Evolutionary conservation across 192 early-diverging fungal species (phyloP).

Genomic region (Spizellomyces sp.): DNA sequence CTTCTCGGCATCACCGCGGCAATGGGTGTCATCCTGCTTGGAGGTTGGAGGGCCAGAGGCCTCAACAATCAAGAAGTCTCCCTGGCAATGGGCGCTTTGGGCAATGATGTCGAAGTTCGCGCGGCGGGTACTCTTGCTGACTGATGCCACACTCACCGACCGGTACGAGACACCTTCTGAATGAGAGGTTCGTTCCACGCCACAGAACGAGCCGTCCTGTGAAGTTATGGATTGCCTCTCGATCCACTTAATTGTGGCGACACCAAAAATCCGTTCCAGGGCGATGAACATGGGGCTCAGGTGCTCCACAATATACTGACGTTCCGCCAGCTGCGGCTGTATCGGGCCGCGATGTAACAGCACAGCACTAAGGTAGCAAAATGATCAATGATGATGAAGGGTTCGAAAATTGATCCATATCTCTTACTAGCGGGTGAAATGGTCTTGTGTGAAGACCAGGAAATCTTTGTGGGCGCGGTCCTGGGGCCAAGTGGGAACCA

Average conservation of each 20-base stretch:
- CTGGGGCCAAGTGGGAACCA: neutral
- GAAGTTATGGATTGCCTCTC: no score
- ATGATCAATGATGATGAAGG: no score
- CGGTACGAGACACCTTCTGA: neutral
- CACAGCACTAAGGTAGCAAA: neutral
- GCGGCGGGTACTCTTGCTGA: neutral
- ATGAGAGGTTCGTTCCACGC: no score
- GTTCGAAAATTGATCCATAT: no score
- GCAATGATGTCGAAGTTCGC: neutral
- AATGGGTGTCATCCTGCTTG: neutral
- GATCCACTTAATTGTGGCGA: no score
- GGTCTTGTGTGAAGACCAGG: neutral
- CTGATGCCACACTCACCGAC: neutral
- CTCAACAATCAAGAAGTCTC: neutral
- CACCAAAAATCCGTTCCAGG: neutral
- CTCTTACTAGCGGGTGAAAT: neutral
- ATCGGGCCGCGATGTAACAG: neutral
- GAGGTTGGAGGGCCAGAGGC: constrained; percentile 5
- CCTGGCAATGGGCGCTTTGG: neutral
- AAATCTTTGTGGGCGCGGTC: neutral
- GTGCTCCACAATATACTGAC: neutral
- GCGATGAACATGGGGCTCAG: neutral
- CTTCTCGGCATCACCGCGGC: neutral
- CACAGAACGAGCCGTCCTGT: neutral
- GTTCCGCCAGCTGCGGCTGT: neutral